Evolutionary conservation across 192 early-diverging fungal genomes (phyloP).

Genomic region (Rhizophagus sp.): DNA sequence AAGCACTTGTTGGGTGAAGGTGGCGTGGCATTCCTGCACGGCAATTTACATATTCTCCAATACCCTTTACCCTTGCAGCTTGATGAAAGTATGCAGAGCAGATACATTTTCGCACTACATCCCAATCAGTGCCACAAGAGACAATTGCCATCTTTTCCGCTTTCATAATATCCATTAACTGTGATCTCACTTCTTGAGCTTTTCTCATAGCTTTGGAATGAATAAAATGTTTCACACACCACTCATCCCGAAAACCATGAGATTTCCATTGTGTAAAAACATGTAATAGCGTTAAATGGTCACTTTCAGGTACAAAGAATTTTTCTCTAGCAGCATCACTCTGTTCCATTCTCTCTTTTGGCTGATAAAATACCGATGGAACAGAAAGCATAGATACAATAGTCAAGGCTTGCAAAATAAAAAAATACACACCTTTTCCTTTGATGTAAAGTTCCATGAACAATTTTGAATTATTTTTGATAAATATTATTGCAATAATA

Average conservation of each 20-base stretch:
- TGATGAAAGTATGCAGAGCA: constrained; percentile 99
- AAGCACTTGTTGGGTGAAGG: constrained; percentile 91
- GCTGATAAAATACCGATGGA: constrained; percentile 91
- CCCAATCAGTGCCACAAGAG: constrained; percentile 91
- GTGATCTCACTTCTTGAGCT: constrained; percentile 90
- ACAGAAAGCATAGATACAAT: constrained; percentile 99
- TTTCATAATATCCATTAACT: constrained; percentile 94
- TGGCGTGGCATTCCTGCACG: constrained; percentile 95
- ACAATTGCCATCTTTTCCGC: constrained; percentile 74
- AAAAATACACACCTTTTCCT: no score
- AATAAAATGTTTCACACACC: constrained; percentile 96
- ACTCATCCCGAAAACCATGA: constrained; percentile 71
- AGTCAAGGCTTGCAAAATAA: no score
- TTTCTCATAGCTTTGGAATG: constrained; percentile 90
- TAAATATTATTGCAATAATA: no score
- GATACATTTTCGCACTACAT: constrained; percentile 89
- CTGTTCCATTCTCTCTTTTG: constrained; percentile 88
- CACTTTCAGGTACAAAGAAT: constrained; percentile 96
- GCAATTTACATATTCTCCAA: constrained; percentile 97
- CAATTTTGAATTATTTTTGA: no score
- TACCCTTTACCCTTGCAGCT: constrained; percentile 86
- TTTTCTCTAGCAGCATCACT: constrained; percentile 92
- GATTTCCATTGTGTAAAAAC: constrained; percentile 90
- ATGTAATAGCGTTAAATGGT: constrained; percentile 89
- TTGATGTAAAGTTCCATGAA: no score